A percentile compares a stretch with the other conserved stretches of the same genome.
Conservation (phyloP, 2,329 filamentous ascomycete genomes). For the Sporothrix mexicana region DNA sequence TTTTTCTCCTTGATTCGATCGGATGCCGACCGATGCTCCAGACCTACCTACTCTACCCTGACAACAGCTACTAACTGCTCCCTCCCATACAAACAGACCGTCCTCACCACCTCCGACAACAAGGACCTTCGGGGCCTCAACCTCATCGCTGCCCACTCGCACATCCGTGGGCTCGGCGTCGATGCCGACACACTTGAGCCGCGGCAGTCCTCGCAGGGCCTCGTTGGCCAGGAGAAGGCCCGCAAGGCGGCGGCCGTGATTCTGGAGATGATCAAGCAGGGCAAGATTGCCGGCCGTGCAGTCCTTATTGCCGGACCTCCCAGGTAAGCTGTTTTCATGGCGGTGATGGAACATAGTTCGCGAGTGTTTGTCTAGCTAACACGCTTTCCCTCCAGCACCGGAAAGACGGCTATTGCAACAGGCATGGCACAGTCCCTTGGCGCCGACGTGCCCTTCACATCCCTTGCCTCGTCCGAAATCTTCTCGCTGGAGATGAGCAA, state of each 20-base stretch:
- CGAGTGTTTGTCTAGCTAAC: background rate
- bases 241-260: conserved; percentile 96
- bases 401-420: conserved; percentile 98
- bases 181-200: conserved; percentile 91
- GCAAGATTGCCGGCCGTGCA: conserved; percentile 95
- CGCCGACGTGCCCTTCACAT: conserved; percentile 93
- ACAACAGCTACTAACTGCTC: background rate
- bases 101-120: conserved; percentile 85
- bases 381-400: conserved; percentile 67
- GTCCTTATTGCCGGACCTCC: conserved; percentile 94
- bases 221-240: conserved; percentile 95
- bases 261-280: conserved; percentile 97
- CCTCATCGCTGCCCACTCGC: conserved; percentile 96
- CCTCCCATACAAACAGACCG: conserved; percentile 50
- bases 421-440: conserved; percentile 97
- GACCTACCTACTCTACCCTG: background rate
- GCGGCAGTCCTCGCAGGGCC: conserved; percentile 81
- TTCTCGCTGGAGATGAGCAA: conserved; percentile 99
- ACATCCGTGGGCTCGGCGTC: conserved; percentile 94
- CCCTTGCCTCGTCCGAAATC: conserved; percentile 93
- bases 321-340: conserved; percentile 55
- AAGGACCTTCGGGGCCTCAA: conserved; percentile 97
- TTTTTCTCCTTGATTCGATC: background rate
- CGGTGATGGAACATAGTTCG: background rate
- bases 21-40: background rate